Conservation (phyloP, 1,139 yeast genomes). For the Nakaseomyces uthaithaninus region DNA sequence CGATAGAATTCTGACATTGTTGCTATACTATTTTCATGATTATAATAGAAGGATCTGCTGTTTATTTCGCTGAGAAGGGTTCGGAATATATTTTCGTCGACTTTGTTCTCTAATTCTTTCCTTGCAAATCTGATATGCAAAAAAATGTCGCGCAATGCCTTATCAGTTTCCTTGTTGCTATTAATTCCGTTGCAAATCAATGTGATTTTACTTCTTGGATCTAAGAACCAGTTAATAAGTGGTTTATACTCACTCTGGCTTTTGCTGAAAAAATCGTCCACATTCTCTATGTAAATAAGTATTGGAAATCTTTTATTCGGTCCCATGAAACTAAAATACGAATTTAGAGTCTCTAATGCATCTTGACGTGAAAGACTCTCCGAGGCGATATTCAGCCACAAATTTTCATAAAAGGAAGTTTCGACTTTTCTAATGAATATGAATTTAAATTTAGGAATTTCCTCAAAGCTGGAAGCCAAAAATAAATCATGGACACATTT, state of each 20-base stretch:
- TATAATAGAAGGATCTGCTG: neutral
- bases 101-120: neutral
- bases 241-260: neutral
- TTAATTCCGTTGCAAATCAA: neutral
- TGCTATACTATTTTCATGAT: neutral
- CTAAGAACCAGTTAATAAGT: neutral
- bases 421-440: neutral
- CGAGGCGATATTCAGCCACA: conserved; percentile 1
- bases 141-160: neutral
- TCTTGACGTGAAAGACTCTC: neutral
- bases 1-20: neutral
- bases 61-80: neutral
- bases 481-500: neutral
- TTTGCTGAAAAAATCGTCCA: conserved; percentile 1
- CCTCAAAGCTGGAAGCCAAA: neutral
- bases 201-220: conserved; percentile 2
- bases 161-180: neutral
- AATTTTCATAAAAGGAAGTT: neutral
- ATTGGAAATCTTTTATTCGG: conserved; percentile 1
- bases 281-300: neutral
- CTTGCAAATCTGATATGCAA: neutral
- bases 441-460: conserved; percentile 1
- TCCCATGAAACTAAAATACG: neutral
- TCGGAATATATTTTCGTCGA: neutral
- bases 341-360: neutral